Percentiles rank a stretch among this genome's conserved stretches.
phyloP scores from a whole-genome alignment of 768 basidiomycete genomes.

The Boletus sp. region DNA sequence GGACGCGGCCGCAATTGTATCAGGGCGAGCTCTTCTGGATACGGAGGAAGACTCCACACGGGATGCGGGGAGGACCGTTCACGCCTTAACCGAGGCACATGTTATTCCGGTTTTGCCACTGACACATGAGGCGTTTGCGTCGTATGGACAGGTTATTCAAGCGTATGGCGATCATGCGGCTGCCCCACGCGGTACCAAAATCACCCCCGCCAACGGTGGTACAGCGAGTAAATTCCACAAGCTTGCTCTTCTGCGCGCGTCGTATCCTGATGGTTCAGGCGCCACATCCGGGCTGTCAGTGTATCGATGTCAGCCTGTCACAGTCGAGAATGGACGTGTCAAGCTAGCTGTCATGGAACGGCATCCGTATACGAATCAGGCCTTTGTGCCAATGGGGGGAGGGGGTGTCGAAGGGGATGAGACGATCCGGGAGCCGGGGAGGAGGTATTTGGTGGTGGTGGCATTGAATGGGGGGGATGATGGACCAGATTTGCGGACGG shows the following conservation, averaged over 20 bases:
- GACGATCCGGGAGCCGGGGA: slow-evolving; percentile 46
- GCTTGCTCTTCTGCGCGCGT: slow-evolving; percentile 65
- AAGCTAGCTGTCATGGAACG: slow-evolving; percentile 79
- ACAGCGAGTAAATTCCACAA: slow-evolving; percentile 94
- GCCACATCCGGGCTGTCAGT: slow-evolving; percentile 77
- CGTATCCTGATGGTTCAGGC: slow-evolving; percentile 56
- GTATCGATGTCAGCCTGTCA: slow-evolving; percentile 70
- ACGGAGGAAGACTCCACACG: background rate
- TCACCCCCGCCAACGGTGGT: slow-evolving; percentile 84
- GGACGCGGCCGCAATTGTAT: slow-evolving; percentile 7
- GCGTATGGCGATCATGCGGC: slow-evolving; percentile 69
- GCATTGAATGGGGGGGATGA: slow-evolving; percentile 77
- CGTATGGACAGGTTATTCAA: slow-evolving; percentile 91
- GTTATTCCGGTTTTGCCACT: slow-evolving; percentile 62
- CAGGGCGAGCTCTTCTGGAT: slow-evolving; percentile 1
- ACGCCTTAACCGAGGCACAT: slow-evolving; percentile 16
- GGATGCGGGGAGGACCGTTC: background rate
- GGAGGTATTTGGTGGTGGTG: slow-evolving; percentile 80
- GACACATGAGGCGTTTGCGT: slow-evolving; percentile 81
- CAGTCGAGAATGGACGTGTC: slow-evolving; percentile 46
- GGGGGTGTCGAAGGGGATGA: slow-evolving; percentile 40
- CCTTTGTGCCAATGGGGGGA: slow-evolving; percentile 92
- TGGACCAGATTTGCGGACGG: slow-evolving; percentile 68
- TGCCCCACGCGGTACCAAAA: slow-evolving; percentile 64
- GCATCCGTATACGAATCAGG: slow-evolving; percentile 87